Base-by-base conservation (phyloP, 2,329 filamentous ascomycete species). In the Phyllosticta capitalensis region DNA sequence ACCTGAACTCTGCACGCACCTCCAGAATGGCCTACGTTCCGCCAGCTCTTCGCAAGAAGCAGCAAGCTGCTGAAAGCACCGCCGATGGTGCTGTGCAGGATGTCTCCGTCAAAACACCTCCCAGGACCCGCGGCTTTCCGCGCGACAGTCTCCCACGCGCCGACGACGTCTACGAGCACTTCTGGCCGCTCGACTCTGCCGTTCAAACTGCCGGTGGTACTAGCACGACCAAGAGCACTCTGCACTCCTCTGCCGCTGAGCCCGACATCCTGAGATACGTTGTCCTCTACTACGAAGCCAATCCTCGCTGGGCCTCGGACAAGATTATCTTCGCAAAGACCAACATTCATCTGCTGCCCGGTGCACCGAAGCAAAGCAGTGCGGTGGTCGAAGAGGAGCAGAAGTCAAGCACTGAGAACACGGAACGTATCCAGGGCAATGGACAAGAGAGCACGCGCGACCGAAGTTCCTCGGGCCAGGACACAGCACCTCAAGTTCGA, bases 261-360 rank as follows among this genome's bases (percentile, higher is more conserved):
- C 63, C 65, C 9, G 61, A 64, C 33, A 58, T 54, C 20, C 59
- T 69, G 2, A 53, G 56, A 9, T 67, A 65, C 50, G 51, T 69
- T 30, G 45, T 67, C 12, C 64, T 71, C 12, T 69, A 65, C 59
- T 38, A 61, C 14, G 60, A 60, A 9, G 67, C 68, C 10, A 68
- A 71, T 60, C 68, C 68, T 4, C 58, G 64, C 21, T 70, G 66
- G 66, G 55, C 62, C 4, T 30, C 49, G 4, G 67, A 69, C 51
- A 58, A 65, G 2, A 66, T 67, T 56, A 63, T 71, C 52, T 69
- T 66, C 62, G 67, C 65, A 55, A 69, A 70, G 55, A 66, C 65
- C 4, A 69, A 64, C 52, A 60, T 71, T 21, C 63, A 66, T 5
- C 52, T 70, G 2, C 59, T 70, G 14, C 67, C 67, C 5, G 59